phyloP scores from a whole-genome alignment of 768 basidiomycete species.

The Tephrocybe rancida region DNA sequence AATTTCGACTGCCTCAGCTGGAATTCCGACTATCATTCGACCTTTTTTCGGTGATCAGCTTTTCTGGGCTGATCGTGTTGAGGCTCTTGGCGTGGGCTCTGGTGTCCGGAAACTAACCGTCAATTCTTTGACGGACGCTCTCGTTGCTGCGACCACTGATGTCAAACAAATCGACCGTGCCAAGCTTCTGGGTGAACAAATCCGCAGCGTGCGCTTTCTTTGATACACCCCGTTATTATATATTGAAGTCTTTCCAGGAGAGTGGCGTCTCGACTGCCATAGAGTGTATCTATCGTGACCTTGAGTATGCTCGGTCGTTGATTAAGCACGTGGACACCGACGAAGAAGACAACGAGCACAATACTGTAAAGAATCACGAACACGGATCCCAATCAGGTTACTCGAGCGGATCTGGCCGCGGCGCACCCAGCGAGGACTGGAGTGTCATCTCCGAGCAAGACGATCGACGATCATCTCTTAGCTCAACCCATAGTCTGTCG shows the following conservation, averaged over 20 bases:
- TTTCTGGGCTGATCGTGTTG: conserved; percentile 98
- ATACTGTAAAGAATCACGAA: conserved; percentile 36
- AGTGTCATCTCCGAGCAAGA: conserved; percentile 84
- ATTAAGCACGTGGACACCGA: conserved; percentile 61
- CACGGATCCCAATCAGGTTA: conserved; percentile 47
- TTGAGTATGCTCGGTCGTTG: conserved; percentile 90
- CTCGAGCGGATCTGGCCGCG: conserved; percentile 55
- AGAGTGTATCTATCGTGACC: conserved; percentile 93
- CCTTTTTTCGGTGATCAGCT: conserved; percentile 99
- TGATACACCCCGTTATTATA: background rate
- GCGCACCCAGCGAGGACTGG: conserved; percentile 79
- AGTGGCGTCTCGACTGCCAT: conserved; percentile 93
- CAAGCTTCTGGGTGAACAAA: conserved; percentile 81
- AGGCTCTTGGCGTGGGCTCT: conserved; percentile 90
- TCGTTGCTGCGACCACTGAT: conserved; percentile 83
- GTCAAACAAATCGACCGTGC: conserved; percentile 88
- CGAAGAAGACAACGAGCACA: conserved; percentile 35
- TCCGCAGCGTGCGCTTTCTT: conserved; percentile 63
- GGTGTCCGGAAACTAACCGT: conserved; percentile 88
- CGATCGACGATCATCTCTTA: conserved; percentile 55
- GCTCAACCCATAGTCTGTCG: conserved; percentile 48
- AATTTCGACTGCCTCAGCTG: conserved; percentile 48
- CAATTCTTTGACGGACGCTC: conserved; percentile 74
- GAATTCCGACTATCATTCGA: conserved; percentile 92
- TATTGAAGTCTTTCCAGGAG: conserved; percentile 55